These are phyloP conservation scores for Leccinum subgranulosum DNA, from an alignment of 768 basidiomycete genomes.

Conservation along the genomic window DNA sequence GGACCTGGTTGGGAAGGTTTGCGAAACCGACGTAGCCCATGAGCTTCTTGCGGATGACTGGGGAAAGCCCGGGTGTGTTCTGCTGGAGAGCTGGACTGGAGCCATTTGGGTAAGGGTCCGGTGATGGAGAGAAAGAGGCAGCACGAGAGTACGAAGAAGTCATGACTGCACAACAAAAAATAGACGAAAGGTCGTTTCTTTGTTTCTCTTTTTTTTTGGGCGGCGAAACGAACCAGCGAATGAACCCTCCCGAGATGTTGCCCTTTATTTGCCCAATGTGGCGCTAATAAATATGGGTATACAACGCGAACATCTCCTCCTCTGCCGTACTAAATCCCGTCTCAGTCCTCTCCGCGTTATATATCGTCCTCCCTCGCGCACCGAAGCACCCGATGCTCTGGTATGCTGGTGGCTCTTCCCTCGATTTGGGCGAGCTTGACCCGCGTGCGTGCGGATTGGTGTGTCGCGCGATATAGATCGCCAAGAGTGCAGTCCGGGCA, in stretches of 20 bases:
- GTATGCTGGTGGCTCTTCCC: not conserved
- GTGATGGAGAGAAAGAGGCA: constrained; percentile 51
- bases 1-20: constrained; percentile 98
- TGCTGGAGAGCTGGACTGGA: constrained; percentile 58
- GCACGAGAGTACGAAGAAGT: constrained; percentile 67
- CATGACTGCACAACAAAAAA: constrained; percentile 46
- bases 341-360: constrained; percentile 10
- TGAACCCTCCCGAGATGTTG: constrained; percentile 24
- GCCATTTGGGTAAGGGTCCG: constrained; percentile 60
- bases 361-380: constrained; percentile 30
- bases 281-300: constrained; percentile 33
- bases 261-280: constrained; percentile 36
- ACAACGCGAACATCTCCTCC: constrained; percentile 38
- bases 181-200: constrained; percentile 32
- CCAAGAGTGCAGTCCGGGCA: constrained; percentile 32
- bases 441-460: constrained; percentile 12
- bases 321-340: not conserved
- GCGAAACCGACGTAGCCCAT: constrained; percentile 96
- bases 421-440: not conserved
- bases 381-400: constrained; percentile 1
- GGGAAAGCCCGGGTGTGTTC: constrained; percentile 29
- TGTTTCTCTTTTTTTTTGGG: constrained; percentile 46
- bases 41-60: constrained; percentile 80
- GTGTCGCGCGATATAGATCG: constrained; percentile 25
- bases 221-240: constrained; percentile 37